Conservation (phyloP, 78 protist genomes). For the Dictyostelium citrinum region DNA sequence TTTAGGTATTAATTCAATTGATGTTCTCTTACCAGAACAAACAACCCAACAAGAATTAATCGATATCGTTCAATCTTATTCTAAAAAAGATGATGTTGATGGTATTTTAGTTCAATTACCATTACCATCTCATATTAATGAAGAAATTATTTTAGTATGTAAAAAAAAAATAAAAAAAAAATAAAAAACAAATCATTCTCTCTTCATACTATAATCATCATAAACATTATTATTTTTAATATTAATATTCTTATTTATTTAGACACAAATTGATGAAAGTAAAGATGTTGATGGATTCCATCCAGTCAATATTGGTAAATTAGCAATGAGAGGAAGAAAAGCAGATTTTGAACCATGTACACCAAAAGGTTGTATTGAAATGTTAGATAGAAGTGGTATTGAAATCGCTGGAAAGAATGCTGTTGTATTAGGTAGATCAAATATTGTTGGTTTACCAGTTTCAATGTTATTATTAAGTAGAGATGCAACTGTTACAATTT, state of each 20-base stretch:
- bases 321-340: constrained; percentile 84
- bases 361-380: constrained; percentile 93
- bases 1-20: constrained; percentile 57
- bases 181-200: too few species aligned
- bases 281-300: constrained; percentile 98
- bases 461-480: constrained; percentile 72
- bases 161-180: too few species aligned
- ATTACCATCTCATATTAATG: constrained; percentile 95
- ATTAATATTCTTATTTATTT: not conserved
- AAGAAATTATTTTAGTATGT: constrained; percentile 69
- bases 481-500: constrained; percentile 94
- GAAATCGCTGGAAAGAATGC: constrained; percentile 88
- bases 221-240: not conserved
- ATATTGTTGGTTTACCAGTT: constrained; percentile 95
- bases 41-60: constrained; percentile 69
- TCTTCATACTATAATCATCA: not conserved
- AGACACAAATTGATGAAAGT: constrained; percentile 26
- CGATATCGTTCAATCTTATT: constrained; percentile 38
- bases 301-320: constrained; percentile 81
- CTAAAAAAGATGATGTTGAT: constrained; percentile 33
- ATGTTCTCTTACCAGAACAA: constrained; percentile 34
- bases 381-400: constrained; percentile 80
- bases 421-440: constrained; percentile 93
- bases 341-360: constrained; percentile 90
- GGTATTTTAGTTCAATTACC: constrained; percentile 97